phyloP scores from a whole-genome alignment of 169 alveolate species.

The Plasmodium knowlesi region DNA sequence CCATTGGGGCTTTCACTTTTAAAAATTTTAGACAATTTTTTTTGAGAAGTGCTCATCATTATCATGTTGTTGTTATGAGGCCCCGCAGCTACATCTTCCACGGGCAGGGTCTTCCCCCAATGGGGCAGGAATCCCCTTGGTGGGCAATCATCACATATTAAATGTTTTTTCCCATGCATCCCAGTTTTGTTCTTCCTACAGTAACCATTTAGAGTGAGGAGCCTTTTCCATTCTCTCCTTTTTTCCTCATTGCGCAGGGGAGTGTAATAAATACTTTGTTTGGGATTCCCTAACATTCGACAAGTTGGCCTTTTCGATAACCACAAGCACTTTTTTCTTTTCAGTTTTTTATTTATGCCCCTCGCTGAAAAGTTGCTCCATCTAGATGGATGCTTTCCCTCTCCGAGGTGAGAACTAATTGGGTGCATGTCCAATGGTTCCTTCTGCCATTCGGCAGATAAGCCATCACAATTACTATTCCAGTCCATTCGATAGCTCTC shows the following conservation, averaged over 20 bases:
- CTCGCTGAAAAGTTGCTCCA: conserved; percentile 1
- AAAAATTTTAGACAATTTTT: neutral
- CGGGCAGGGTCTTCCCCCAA: neutral
- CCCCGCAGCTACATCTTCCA: neutral
- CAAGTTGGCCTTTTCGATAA: neutral
- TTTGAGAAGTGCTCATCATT: neutral
- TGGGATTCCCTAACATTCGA: neutral
- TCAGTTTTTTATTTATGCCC: conserved; percentile 10
- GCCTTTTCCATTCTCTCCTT: neutral
- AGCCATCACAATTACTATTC: neutral
- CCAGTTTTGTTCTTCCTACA: neutral
- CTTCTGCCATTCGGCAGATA: neutral
- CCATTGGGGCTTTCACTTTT: neutral
- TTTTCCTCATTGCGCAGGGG: neutral
- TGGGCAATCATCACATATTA: neutral
- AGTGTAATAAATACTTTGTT: neutral
- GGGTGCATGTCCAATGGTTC: neutral
- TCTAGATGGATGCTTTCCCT: neutral
- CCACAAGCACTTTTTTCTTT: neutral
- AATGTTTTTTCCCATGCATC: neutral
- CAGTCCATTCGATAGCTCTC: neutral
- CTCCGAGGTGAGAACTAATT: neutral
- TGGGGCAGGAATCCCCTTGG: neutral
- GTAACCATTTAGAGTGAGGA: neutral
- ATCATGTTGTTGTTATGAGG: neutral